These are phyloP conservation scores for Penicillium sclerotigenum DNA, from an alignment of 2,329 filamentous ascomycete species.

Conservation along the genomic window DNA sequence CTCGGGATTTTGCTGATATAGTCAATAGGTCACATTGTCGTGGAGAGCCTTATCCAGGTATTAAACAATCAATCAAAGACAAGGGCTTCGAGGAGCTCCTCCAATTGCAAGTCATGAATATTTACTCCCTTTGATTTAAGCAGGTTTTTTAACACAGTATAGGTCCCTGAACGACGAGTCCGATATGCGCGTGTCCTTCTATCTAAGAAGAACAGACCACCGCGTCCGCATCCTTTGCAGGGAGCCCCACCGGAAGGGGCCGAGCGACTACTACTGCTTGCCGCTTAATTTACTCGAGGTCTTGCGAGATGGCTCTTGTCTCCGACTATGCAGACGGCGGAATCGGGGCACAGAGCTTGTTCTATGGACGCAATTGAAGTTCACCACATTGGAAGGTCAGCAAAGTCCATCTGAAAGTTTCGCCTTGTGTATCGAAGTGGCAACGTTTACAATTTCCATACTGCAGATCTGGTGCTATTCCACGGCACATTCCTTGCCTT, in stretches of 20 bases:
- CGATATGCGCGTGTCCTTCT: conserved; percentile 50
- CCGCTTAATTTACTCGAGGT: conserved; percentile 49
- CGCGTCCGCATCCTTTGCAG: conserved; percentile 55
- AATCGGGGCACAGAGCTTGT: conserved; percentile 41
- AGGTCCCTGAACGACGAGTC: conserved; percentile 49
- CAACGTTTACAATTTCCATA: background rate
- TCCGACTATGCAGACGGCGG: conserved; percentile 40
- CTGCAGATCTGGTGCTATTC: conserved; percentile 55
- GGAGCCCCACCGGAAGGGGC: conserved; percentile 39
- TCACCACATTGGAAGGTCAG: conserved; percentile 54
- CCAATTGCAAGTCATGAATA: conserved; percentile 33
- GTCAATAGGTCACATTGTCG: conserved; percentile 36
- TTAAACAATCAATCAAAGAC: conserved; percentile 32
- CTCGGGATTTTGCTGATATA: background rate
- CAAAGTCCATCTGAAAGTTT: background rate
- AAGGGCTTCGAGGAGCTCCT: conserved; percentile 39
- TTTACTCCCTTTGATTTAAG: too few species aligned
- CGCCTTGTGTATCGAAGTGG: background rate
- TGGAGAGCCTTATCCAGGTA: conserved; percentile 27
- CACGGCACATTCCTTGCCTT: conserved; percentile 57
- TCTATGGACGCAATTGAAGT: conserved; percentile 55
- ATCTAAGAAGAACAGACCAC: conserved; percentile 50
- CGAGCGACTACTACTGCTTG: conserved; percentile 49
- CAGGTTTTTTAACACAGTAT: conserved; percentile 1
- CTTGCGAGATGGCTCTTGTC: conserved; percentile 35